Percentiles rank a stretch among this genome's conserved stretches.
Evolutionary conservation across 176 grass and related monocot species (phyloP).

Genomic region (Guadua angustifolia): DNA sequence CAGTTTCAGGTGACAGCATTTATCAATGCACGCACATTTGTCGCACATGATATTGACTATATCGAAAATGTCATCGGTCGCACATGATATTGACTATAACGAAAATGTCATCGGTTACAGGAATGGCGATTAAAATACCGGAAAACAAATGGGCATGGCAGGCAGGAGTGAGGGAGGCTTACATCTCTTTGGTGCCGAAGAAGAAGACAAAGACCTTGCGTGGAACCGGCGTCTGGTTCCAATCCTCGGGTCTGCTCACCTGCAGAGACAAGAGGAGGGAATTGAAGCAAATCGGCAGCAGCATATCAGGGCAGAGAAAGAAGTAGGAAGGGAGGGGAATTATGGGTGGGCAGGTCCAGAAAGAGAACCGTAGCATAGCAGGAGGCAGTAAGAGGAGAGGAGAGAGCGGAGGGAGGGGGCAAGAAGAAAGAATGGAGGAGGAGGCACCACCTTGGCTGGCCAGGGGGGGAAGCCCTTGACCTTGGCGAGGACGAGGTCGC

Average conservation of each 20-base stretch:
- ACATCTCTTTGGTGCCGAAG: slow-evolving; percentile 94
- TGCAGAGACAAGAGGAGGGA: slow-evolving; percentile 47
- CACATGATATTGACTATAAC: neutral
- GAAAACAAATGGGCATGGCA: neutral
- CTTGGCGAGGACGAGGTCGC: slow-evolving; percentile 94
- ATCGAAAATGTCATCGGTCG: neutral
- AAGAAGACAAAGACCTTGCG: slow-evolving; percentile 90
- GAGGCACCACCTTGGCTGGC: slow-evolving; percentile 75
- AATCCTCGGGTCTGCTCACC: slow-evolving; percentile 89
- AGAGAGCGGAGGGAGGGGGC: neutral
- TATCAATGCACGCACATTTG: neutral
- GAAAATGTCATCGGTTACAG: neutral
- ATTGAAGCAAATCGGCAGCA: neutral
- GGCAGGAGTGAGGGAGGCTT: neutral
- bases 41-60: neutral
- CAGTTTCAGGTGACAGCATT: neutral
- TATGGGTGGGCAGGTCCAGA: too few relatives aligned
- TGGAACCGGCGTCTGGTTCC: slow-evolving; percentile 46
- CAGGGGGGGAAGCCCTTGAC: slow-evolving; percentile 94
- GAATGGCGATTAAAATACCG: neutral
- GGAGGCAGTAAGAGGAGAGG: neutral
- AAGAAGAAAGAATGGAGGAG: too few relatives aligned
- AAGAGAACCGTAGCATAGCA: slow-evolving; percentile 30
- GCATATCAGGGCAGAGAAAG: neutral
- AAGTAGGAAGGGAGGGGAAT: neutral